Base-by-base conservation (phyloP, 495 filamentous ascomycete species). In the Pyrenopolyporus hunteri region DNA sequence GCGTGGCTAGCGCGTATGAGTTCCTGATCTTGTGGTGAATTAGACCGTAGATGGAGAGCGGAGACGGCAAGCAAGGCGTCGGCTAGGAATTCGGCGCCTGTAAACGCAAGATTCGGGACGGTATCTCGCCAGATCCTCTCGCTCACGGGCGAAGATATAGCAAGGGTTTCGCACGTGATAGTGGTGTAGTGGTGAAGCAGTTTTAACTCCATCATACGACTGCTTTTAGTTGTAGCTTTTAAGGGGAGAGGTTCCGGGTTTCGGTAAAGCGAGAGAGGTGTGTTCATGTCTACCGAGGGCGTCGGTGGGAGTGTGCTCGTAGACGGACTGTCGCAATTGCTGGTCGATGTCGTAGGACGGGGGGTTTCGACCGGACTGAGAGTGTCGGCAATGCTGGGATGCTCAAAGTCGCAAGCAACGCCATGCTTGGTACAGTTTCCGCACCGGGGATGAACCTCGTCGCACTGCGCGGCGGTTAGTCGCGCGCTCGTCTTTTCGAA, bases 371-470 rank as follows among this genome's bases (percentile, higher is more conserved):
- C 56, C 1, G 70, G 66, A 11, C 56, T 48, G 25, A 71, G 67
- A 29, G 70, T 70, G 48, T 73, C 72, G 46, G 70, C 55, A 56
- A 78, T 49, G 42, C 72, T 65, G 48, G 78, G 77, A 42, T 74
- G 69, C 43, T 85, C 80, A 57, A 86, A 87, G 63, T 87, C 85
- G 69, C 85, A 87, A 14, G 72, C 63, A 10, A 87, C 84, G 33
- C 82, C 84, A 72, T 87, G 85, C 57, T 86, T 87, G 23, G 78
- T 67, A 71, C 85, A 87, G 66, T 86, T 86, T 33, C 82, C 80
- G 57, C 85, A 87, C 11, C 76, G 64, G 0, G 85, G 85, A 70
- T 86, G 83, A 6, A 84, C 73, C 64, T 87, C 85, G 66, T 87
- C 84, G 73, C 84, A 87, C 81, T 86, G 69, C 43, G 44, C 29